Evolutionary conservation across 129 eudicot species (phyloP).

Genomic region (Silybum marianum): DNA sequence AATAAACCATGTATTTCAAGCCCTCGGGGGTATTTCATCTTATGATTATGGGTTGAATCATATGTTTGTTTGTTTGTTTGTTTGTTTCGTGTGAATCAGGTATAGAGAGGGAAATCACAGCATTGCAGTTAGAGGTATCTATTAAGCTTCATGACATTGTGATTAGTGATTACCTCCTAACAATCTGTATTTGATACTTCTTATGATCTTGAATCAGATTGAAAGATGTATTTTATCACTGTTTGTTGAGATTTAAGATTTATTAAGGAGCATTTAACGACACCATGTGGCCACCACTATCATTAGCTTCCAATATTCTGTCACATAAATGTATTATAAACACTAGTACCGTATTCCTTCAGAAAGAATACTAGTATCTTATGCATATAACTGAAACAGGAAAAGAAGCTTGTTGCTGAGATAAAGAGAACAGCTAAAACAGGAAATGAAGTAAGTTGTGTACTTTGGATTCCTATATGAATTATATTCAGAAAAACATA

Average conservation of each 20-base stretch:
- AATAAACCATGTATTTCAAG: not conserved
- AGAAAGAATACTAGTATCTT: conserved; percentile 11
- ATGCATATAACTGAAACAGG: conserved; percentile 50
- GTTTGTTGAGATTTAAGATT: not conserved
- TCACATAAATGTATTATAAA: not conserved
- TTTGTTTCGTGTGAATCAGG: conserved; percentile 47
- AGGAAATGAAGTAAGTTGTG: conserved; percentile 79
- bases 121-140: conserved; percentile 77
- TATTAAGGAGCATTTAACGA: not conserved
- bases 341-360: not conserved
- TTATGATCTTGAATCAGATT: not conserved
- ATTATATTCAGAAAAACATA: not conserved
- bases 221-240: not conserved
- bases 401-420: conserved; percentile 95
- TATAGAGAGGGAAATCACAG: conserved; percentile 79
- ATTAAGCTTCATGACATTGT: conserved; percentile 1
- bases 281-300: not conserved
- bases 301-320: not conserved
- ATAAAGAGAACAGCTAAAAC: conserved; percentile 95
- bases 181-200: not conserved
- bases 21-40: not conserved
- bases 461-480: conserved; percentile 3
- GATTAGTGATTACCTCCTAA: not conserved
- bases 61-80: not conserved
- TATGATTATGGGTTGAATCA: conserved; percentile 3